Percentiles rank a stretch among this genome's conserved stretches.
Evolutionary conservation across 495 filamentous ascomycete genomes (phyloP).

Genomic region (Neurospora sublineolata): DNA sequence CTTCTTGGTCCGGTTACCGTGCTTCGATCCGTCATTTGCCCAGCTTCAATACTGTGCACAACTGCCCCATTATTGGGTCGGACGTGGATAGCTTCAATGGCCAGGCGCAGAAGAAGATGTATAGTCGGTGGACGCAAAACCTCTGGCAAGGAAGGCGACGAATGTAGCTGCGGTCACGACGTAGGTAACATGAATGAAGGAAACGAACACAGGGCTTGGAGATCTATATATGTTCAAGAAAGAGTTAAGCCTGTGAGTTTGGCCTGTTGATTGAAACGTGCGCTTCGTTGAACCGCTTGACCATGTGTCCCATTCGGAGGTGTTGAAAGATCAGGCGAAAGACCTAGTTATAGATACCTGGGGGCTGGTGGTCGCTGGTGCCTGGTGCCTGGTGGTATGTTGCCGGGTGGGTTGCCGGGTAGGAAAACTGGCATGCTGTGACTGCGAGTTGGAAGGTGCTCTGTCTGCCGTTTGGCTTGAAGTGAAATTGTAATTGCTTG

Average conservation of each 20-base stretch:
- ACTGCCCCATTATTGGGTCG: constrained; percentile 69
- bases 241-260: neutral
- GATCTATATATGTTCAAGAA: too few relatives aligned
- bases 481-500: neutral
- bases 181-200: neutral
- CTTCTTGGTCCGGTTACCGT: constrained; percentile 63
- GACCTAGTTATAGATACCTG: neutral
- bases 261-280: too few relatives aligned
- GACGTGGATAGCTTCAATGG: constrained; percentile 73
- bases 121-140: neutral
- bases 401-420: neutral
- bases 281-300: too few relatives aligned
- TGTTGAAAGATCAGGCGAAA: neutral
- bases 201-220: neutral
- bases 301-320: neutral
- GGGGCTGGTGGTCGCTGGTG: neutral
- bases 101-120: constrained; percentile 62
- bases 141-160: neutral
- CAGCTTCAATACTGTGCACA: constrained; percentile 65
- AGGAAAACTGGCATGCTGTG: neutral
- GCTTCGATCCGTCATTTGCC: constrained; percentile 58
- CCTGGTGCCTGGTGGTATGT: neutral
- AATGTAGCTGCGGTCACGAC: neutral
- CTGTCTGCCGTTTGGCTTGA: neutral
- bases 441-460: neutral